Conservation (phyloP, 768 basidiomycete species). For the Crassisporium funariophilum region DNA sequence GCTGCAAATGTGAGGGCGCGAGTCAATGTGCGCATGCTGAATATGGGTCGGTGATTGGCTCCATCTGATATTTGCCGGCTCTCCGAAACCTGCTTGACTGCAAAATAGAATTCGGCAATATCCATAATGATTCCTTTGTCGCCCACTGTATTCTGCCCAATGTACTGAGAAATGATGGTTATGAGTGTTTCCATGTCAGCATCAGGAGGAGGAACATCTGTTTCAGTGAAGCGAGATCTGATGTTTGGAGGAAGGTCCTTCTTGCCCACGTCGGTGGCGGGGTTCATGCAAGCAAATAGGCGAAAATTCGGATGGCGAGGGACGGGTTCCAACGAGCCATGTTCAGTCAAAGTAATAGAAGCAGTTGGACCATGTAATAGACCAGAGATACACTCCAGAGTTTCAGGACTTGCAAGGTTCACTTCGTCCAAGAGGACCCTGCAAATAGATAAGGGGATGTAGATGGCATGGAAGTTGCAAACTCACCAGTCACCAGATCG, state of each 20-base stretch:
- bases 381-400: constrained; percentile 89
- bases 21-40: constrained; percentile 94
- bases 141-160: constrained; percentile 78
- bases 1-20: constrained; percentile 90
- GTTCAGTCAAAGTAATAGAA: constrained; percentile 91
- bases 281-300: constrained; percentile 99
- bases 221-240: constrained; percentile 90
- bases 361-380: constrained; percentile 83
- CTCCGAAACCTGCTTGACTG: constrained; percentile 76
- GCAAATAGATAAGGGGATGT: not conserved
- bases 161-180: constrained; percentile 86
- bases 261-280: constrained; percentile 97
- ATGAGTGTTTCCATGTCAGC: constrained; percentile 88
- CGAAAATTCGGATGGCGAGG: constrained; percentile 95
- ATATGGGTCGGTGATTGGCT: constrained; percentile 90
- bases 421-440: constrained; percentile 97
- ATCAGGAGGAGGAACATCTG: constrained; percentile 94
- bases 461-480: not conserved
- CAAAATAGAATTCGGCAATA: constrained; percentile 86
- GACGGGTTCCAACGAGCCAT: constrained; percentile 87
- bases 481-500: constrained; percentile 88
- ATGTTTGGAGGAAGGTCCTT: constrained; percentile 93
- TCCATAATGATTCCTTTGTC: constrained; percentile 90
- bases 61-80: constrained; percentile 87
- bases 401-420: constrained; percentile 93